A percentile compares a stretch with the other conserved stretches of the same genome.
These are phyloP conservation scores for Apium graveolens DNA, from an alignment of 129 eudicot species.

Conservation along the genomic window DNA sequence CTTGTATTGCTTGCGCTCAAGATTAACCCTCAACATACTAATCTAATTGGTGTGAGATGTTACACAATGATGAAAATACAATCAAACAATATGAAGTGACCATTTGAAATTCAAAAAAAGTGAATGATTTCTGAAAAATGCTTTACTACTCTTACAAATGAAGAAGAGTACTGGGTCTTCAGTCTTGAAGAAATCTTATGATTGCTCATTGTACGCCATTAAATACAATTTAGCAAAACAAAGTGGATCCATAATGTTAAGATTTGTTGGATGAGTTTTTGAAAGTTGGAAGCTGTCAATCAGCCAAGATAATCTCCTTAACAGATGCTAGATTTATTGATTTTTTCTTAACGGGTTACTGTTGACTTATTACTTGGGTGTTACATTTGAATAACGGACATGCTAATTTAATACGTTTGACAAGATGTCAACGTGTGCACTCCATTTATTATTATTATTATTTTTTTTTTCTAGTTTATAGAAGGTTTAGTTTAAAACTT, in stretches of 20 bases:
- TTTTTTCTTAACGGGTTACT: not conserved
- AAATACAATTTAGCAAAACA: not conserved
- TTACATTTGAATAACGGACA: not conserved
- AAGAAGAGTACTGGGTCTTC: constrained; percentile 5
- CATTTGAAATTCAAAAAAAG: constrained; percentile 2
- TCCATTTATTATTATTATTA: no score
- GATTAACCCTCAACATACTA: no score
- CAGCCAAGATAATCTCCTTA: constrained; percentile 9
- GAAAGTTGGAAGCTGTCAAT: constrained; percentile 6
- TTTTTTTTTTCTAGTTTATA: no score
- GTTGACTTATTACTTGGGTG: not conserved
- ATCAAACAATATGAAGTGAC: not conserved
- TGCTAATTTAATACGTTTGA: no score
- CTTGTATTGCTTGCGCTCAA: no score
- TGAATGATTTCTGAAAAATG: not conserved
- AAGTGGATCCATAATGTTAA: not conserved
- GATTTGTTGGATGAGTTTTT: not conserved
- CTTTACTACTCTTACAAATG: not conserved
- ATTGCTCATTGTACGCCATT: constrained; percentile 1
- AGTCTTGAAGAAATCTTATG: not conserved
- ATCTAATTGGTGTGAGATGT: no score
- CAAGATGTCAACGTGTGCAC: no score
- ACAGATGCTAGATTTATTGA: not conserved
- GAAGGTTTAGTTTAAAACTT: no score
- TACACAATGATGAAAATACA: not conserved